A percentile compares a stretch with the other conserved stretches of the same genome.
These are phyloP conservation scores for Capsicum rhomboideum DNA, from an alignment of 257 asterid species.

Conservation along the genomic window DNA sequence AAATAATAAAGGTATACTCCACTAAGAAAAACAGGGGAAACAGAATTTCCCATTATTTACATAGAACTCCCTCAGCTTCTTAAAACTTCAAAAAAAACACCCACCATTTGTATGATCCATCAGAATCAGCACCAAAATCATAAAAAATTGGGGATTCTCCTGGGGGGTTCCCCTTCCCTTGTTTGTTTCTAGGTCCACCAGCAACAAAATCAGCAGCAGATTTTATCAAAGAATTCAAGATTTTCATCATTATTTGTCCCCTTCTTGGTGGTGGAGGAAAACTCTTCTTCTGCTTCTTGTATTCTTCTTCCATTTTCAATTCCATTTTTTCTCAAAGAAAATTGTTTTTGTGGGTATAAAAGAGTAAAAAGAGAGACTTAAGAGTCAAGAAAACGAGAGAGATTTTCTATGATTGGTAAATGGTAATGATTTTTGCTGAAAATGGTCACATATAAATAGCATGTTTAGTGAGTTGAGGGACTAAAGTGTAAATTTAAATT, in stretches of 20 bases:
- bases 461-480: not conserved
- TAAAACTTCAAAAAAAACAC: not conserved
- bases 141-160: not conserved
- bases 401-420: not conserved
- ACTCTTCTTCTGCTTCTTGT: no score
- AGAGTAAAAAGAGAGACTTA: not conserved
- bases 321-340: no score
- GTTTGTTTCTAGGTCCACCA: not conserved
- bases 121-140: not conserved
- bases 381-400: not conserved
- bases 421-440: not conserved
- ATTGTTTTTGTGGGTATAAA: no score
- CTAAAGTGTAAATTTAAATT: not conserved
- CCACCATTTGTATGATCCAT: not conserved
- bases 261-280: not conserved
- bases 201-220: not conserved
- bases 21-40: not conserved
- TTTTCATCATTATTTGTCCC: not conserved
- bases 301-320: no score
- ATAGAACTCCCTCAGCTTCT: not conserved
- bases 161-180: not conserved
- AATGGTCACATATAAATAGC: not conserved
- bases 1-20: not conserved
- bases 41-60: not conserved
- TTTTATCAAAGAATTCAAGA: not conserved